These are phyloP conservation scores for Ophiostoma populinum DNA, from an alignment of 2,329 filamentous ascomycete species.

Conservation along the genomic window DNA sequence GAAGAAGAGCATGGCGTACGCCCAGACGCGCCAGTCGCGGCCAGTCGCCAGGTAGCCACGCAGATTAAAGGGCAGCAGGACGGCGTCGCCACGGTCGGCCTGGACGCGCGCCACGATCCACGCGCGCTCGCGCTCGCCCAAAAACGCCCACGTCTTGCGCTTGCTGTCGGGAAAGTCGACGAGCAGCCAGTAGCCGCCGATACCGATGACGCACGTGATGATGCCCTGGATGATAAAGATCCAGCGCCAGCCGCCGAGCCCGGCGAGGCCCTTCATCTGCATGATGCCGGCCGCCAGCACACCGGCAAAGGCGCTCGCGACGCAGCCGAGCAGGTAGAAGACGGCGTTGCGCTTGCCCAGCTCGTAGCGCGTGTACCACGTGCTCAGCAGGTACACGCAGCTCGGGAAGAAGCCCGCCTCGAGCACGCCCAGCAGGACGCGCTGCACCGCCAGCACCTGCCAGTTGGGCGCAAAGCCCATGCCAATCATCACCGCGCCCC, in stretches of 20 bases:
- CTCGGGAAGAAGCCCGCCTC: slow-evolving; percentile 59
- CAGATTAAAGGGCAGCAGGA: slow-evolving; percentile 33
- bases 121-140: slow-evolving; percentile 30
- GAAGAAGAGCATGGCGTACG: slow-evolving; percentile 42
- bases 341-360: slow-evolving; percentile 50
- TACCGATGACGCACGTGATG: slow-evolving; percentile 35
- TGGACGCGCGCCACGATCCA: slow-evolving; percentile 38
- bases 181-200: slow-evolving; percentile 36
- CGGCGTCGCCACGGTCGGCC: slow-evolving; percentile 38
- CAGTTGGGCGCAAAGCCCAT: slow-evolving; percentile 45
- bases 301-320: slow-evolving; percentile 48
- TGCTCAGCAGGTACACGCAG: slow-evolving; percentile 54
- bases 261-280: slow-evolving; percentile 40
- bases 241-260: slow-evolving; percentile 41
- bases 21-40: slow-evolving; percentile 42
- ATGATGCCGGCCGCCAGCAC: slow-evolving; percentile 55
- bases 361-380: slow-evolving; percentile 56
- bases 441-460: slow-evolving; percentile 32
- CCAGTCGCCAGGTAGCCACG: slow-evolving; percentile 28
- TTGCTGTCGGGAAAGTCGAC: slow-evolving; percentile 47
- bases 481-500: slow-evolving; percentile 45
- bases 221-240: slow-evolving; percentile 42
- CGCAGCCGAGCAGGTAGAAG: slow-evolving; percentile 52
- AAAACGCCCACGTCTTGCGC: slow-evolving; percentile 33
- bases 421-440: slow-evolving; percentile 43